Conservation (phyloP, 495 filamentous ascomycete genomes). For the Xylaria venustula region DNA sequence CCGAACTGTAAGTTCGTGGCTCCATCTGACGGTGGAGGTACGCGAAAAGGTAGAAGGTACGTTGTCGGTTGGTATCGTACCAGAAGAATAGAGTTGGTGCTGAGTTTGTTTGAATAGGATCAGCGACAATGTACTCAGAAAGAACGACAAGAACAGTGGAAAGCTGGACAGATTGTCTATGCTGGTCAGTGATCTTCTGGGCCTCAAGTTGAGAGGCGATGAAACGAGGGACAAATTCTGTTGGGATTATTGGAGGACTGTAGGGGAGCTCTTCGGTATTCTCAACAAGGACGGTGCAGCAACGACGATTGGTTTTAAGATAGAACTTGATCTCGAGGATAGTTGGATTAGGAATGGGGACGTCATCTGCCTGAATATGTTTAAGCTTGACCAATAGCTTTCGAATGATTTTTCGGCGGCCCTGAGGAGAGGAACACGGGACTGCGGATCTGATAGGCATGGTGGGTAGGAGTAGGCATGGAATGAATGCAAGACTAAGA, state of each 20-base stretch:
- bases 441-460: constrained; percentile 1
- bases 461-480: not conserved
- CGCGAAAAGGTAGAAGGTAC: constrained; percentile 35
- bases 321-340: constrained; percentile 15
- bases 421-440: constrained; percentile 8
- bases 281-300: not conserved
- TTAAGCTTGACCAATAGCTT: constrained; percentile 11
- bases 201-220: constrained; percentile 37
- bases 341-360: not conserved
- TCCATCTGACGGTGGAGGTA: constrained; percentile 32
- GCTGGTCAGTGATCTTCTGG: constrained; percentile 29
- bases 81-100: constrained; percentile 32
- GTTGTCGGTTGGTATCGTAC: constrained; percentile 18
- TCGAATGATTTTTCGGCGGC: constrained; percentile 4
- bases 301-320: constrained; percentile 9
- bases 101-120: constrained; percentile 7
- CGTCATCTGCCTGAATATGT: constrained; percentile 10
- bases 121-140: constrained; percentile 12
- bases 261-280: not conserved
- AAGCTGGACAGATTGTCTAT: constrained; percentile 18
- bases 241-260: not conserved
- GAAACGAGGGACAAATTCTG: constrained; percentile 17
- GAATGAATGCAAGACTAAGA: not conserved
- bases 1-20: constrained; percentile 31
- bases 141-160: constrained; percentile 25